Evolutionary conservation across 2,329 filamentous ascomycete genomes (phyloP).

Genomic region (Verticillium dahliae): DNA sequence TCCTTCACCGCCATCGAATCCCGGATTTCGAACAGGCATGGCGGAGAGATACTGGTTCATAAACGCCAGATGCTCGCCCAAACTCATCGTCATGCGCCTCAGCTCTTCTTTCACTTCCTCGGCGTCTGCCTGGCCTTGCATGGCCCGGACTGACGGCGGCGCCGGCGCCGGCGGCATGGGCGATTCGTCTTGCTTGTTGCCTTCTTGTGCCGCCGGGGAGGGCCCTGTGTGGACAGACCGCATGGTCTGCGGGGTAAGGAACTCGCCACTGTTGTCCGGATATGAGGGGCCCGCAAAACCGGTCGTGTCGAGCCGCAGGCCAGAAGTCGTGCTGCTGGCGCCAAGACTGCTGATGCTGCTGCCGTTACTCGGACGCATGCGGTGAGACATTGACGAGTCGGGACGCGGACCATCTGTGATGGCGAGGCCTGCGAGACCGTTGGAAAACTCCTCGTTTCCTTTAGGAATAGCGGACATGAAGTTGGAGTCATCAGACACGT

Average conservation of each 20-base stretch:
- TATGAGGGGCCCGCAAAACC: slow-evolving; percentile 12
- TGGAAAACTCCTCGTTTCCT: slow-evolving; percentile 15
- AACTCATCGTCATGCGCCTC: slow-evolving; percentile 40
- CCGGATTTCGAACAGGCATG: slow-evolving; percentile 26
- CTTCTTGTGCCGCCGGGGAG: slow-evolving; percentile 7
- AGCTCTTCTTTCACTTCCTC: slow-evolving; percentile 46
- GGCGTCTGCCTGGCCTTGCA: slow-evolving; percentile 46
- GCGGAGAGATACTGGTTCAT: slow-evolving; percentile 37
- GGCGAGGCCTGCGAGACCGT: slow-evolving; percentile 23
- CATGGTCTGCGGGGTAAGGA: slow-evolving; percentile 7
- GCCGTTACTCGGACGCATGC: slow-evolving; percentile 7
- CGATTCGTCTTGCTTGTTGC: not conserved
- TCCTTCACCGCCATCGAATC: not conserved
- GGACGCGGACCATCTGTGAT: slow-evolving; percentile 11
- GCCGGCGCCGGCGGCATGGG: slow-evolving; percentile 26
- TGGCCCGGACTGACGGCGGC: slow-evolving; percentile 42
- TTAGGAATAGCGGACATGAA: slow-evolving; percentile 29
- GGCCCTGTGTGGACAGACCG: slow-evolving; percentile 6
- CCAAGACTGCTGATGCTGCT: slow-evolving; percentile 8
- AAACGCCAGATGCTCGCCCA: slow-evolving; percentile 40
- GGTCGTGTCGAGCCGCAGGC: slow-evolving; percentile 7
- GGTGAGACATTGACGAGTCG: slow-evolving; percentile 2
- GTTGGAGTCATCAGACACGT: slow-evolving; percentile 53
- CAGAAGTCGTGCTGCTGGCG: slow-evolving; percentile 1
- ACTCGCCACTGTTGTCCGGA: slow-evolving; percentile 10